Conservation (phyloP, 2,329 filamentous ascomycete genomes). For the Penicillium carneum region DNA sequence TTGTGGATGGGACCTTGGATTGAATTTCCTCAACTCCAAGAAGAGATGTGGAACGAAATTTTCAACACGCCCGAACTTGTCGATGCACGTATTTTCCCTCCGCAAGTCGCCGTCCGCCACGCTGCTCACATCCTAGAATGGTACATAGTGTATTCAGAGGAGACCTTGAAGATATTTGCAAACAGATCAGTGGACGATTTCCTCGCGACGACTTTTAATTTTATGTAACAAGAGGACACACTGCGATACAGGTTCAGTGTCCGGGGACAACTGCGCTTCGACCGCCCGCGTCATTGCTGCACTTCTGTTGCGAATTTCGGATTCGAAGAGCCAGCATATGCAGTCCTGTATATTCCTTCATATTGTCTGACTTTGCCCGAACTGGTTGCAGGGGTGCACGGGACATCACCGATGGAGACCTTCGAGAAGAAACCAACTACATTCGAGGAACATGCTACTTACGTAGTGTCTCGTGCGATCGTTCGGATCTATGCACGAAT, state of each 20-base stretch:
- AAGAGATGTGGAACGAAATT: neutral
- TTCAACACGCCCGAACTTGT: neutral
- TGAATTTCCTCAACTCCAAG: constrained; percentile 7
- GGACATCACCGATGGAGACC: constrained; percentile 38
- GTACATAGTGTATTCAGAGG: constrained; percentile 2
- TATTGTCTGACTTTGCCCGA: constrained; percentile 37
- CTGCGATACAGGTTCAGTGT: neutral
- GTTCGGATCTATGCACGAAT: constrained; percentile 45
- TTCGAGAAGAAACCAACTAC: constrained; percentile 37
- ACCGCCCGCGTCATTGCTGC: neutral
- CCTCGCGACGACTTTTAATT: neutral
- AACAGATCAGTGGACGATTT: constrained; percentile 2
- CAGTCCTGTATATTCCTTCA: constrained; percentile 41
- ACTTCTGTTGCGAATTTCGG: neutral
- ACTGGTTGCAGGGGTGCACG: constrained; percentile 36
- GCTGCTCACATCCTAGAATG: neutral
- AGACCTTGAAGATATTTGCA: neutral
- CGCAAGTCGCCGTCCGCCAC: neutral
- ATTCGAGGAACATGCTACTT: constrained; percentile 37
- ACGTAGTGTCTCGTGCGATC: constrained; percentile 37
- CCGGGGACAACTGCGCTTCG: neutral
- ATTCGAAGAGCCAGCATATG: constrained; percentile 28
- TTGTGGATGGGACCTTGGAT: neutral
- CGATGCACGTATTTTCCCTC: neutral
- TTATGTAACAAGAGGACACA: neutral